Evolutionary conservation across 2,329 filamentous ascomycete genomes (phyloP).

Genomic region (Raffaelea ambrosiae): DNA sequence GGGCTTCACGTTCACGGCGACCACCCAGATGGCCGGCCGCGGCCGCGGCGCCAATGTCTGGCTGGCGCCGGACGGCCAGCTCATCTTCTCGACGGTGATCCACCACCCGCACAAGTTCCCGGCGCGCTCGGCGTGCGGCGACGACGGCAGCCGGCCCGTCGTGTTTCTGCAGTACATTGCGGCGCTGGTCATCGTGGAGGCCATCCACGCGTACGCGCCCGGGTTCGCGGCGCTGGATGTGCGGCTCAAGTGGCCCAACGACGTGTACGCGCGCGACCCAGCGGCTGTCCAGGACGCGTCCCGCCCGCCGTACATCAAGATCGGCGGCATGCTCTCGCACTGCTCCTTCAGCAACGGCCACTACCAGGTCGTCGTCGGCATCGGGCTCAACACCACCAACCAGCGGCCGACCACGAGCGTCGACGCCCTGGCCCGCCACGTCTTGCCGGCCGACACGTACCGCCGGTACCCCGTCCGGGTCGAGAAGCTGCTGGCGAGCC

Average conservation of each 20-base stretch:
- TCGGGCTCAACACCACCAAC: slow-evolving; percentile 82
- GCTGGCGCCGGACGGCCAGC: slow-evolving; percentile 77
- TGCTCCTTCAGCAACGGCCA: slow-evolving; percentile 67
- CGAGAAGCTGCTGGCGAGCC: slow-evolving; percentile 74
- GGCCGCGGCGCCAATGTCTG: slow-evolving; percentile 90
- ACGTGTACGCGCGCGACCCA: slow-evolving; percentile 77
- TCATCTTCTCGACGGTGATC: slow-evolving; percentile 84
- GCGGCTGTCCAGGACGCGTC: slow-evolving; percentile 46
- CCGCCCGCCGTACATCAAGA: slow-evolving; percentile 63
- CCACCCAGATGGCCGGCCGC: slow-evolving; percentile 78
- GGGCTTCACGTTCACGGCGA: slow-evolving; percentile 83
- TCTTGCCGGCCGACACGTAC: slow-evolving; percentile 29
- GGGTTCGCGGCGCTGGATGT: slow-evolving; percentile 71
- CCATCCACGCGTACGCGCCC: slow-evolving; percentile 68
- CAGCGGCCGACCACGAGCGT: slow-evolving; percentile 79
- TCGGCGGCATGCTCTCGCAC: slow-evolving; percentile 88
- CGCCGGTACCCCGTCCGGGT: slow-evolving; percentile 60
- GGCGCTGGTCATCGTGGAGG: slow-evolving; percentile 77
- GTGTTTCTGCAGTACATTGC: slow-evolving; percentile 93
- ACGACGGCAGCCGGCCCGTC: slow-evolving; percentile 44
- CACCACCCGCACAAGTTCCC: slow-evolving; percentile 71
- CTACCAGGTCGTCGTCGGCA: slow-evolving; percentile 80
- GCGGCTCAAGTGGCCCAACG: slow-evolving; percentile 95
- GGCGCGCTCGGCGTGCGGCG: slow-evolving; percentile 40
- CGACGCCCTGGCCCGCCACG: slow-evolving; percentile 48